Conservation (phyloP, 2,329 filamentous ascomycete genomes). For the Aspergillus candidus region DNA sequence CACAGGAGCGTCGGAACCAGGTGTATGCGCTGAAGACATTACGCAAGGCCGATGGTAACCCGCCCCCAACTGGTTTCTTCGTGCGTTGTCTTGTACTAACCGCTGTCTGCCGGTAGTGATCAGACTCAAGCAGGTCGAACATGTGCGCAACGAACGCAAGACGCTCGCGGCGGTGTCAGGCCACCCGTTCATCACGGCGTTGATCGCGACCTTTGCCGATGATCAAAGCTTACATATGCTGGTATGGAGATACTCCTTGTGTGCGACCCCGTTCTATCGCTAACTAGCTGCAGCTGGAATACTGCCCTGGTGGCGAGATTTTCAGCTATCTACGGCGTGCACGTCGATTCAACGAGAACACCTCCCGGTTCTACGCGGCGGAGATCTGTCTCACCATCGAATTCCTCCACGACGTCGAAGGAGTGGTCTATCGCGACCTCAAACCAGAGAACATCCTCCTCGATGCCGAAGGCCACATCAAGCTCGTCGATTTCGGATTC, state of each 20-base stretch:
- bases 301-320: slow-evolving; percentile 62
- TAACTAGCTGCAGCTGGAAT: slow-evolving; percentile 48
- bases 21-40: slow-evolving; percentile 47
- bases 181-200: slow-evolving; percentile 60
- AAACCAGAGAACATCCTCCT: slow-evolving; percentile 64
- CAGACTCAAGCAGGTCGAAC: slow-evolving; percentile 62
- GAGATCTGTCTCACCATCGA: slow-evolving; percentile 61
- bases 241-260: slow-evolving; percentile 25
- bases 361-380: slow-evolving; percentile 59
- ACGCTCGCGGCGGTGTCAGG: slow-evolving; percentile 57
- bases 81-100: slow-evolving; percentile 7
- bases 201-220: slow-evolving; percentile 60
- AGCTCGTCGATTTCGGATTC: slow-evolving; percentile 63
- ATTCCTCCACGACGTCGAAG: slow-evolving; percentile 57
- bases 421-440: slow-evolving; percentile 60
- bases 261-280: neutral
- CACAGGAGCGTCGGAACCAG: slow-evolving; percentile 28
- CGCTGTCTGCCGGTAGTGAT: slow-evolving; percentile 34
- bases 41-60: slow-evolving; percentile 45
- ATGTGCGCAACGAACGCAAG: slow-evolving; percentile 61
- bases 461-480: slow-evolving; percentile 59
- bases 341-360: slow-evolving; percentile 57
- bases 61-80: slow-evolving; percentile 1
- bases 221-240: slow-evolving; percentile 52
- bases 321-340: slow-evolving; percentile 60